Conservation (phyloP, 2,329 filamentous ascomycete genomes). For the Gremmenia infestans region DNA sequence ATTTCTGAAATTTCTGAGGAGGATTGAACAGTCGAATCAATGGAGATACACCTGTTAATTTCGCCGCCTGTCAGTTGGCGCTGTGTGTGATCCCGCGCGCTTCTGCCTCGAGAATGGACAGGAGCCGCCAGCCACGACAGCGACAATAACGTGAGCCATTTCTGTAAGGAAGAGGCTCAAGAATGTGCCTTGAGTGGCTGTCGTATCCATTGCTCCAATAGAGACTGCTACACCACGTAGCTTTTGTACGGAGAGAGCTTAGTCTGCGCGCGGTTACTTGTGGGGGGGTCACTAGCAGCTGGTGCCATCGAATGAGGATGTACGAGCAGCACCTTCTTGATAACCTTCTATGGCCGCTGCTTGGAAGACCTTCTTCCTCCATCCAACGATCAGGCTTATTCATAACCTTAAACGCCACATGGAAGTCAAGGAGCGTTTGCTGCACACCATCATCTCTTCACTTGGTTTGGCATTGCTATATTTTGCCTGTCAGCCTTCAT, state of each 20-base stretch:
- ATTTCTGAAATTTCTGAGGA: slow-evolving; percentile 5
- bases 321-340: slow-evolving; percentile 4
- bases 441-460: background rate
- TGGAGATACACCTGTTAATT: slow-evolving; percentile 9
- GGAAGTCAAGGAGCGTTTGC: background rate
- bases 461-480: background rate
- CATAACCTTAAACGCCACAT: slow-evolving; percentile 8
- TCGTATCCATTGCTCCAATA: slow-evolving; percentile 13
- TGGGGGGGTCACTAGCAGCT: background rate
- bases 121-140: slow-evolving; percentile 24
- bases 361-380: slow-evolving; percentile 2
- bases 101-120: slow-evolving; percentile 9
- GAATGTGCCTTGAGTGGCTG: slow-evolving; percentile 23
- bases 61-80: slow-evolving; percentile 2
- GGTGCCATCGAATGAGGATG: slow-evolving; percentile 9
- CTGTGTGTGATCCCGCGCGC: slow-evolving; percentile 23
- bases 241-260: slow-evolving; percentile 4
- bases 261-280: slow-evolving; percentile 20
- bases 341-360: slow-evolving; percentile 4
- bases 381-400: slow-evolving; percentile 2
- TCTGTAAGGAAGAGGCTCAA: slow-evolving; percentile 24
- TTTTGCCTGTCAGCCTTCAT: background rate
- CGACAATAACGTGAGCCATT: slow-evolving; percentile 12
- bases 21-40: slow-evolving; percentile 17
- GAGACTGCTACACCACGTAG: background rate